A percentile compares a stretch with the other conserved stretches of the same genome.
Conservation (phyloP, 1,284 basidiomycete species). For the Marasmius tenuissimus region DNA sequence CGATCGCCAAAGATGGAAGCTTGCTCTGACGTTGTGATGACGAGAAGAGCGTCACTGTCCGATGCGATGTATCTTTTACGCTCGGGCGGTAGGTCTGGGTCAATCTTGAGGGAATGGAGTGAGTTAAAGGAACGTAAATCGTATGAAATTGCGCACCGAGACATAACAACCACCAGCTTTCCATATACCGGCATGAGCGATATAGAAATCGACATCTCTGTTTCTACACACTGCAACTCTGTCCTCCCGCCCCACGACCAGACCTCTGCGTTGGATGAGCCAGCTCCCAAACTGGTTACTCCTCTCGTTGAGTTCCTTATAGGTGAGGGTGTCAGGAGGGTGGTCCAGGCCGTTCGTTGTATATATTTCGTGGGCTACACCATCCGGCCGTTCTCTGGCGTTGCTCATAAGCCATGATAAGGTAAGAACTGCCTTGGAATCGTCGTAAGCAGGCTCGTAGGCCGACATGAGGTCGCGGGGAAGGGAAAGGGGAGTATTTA, state of each 20-base stretch:
- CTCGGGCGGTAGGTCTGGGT: conserved; percentile 50
- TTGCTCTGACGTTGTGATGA: conserved; percentile 36
- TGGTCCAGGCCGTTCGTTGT: conserved; percentile 2
- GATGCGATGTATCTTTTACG: conserved; percentile 46
- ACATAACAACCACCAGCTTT: conserved; percentile 57
- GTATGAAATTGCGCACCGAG: conserved; percentile 33
- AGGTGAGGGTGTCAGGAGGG: conserved; percentile 32
- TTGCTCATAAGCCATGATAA: conserved; percentile 13
- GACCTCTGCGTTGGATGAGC: conserved; percentile 38
- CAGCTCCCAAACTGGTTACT: conserved; percentile 46
- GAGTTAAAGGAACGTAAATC: conserved; percentile 2
- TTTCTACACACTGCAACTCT: conserved; percentile 50
- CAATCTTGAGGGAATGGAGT: conserved; percentile 35
- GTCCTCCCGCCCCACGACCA: conserved; percentile 32
- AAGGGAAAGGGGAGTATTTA: conserved; percentile 5
- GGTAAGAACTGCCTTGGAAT: conserved; percentile 6
- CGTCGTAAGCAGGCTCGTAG: neutral
- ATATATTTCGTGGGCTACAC: conserved; percentile 16
- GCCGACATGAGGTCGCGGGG: conserved; percentile 7
- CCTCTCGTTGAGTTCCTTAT: conserved; percentile 34
- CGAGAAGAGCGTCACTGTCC: conserved; percentile 44
- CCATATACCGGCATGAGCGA: conserved; percentile 46
- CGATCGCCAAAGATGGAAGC: conserved; percentile 29
- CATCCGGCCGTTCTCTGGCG: conserved; percentile 10
- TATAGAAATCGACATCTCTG: conserved; percentile 44